These are phyloP conservation scores for Fusarium sp. DNA, from an alignment of 2,329 filamentous ascomycete genomes.

Conservation along the genomic window DNA sequence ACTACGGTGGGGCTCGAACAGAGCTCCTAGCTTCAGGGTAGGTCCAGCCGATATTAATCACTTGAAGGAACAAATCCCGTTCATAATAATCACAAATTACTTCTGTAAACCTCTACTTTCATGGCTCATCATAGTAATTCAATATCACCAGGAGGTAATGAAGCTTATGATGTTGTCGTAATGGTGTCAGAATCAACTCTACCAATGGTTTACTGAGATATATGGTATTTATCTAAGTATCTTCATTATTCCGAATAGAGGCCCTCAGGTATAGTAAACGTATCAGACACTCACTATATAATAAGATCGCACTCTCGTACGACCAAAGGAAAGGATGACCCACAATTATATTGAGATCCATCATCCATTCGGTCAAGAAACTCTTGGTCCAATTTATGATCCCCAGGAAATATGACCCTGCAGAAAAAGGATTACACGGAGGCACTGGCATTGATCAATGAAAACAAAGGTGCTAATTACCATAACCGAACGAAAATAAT, in stretches of 20 bases:
- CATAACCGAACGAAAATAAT: neutral
- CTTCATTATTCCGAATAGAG: neutral
- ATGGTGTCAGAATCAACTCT: neutral
- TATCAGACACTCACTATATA: too few relatives aligned
- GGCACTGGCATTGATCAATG: neutral
- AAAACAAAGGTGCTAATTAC: neutral
- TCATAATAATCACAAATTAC: neutral
- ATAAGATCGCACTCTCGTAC: neutral
- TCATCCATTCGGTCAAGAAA: neutral
- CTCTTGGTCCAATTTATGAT: neutral
- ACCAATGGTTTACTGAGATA: neutral
- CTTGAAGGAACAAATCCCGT: neutral
- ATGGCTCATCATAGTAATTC: neutral
- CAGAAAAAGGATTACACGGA: neutral
- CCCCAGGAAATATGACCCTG: neutral
- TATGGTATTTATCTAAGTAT: too few relatives aligned
- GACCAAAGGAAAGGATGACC: neutral
- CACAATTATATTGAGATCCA: too few relatives aligned
- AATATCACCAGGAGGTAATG: too few relatives aligned
- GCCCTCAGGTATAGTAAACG: fast-evolving
- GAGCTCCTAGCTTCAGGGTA: slow-evolving; percentile 27
- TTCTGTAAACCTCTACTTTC: neutral
- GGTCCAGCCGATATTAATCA: neutral
- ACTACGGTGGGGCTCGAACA: slow-evolving; percentile 1
- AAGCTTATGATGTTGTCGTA: too few relatives aligned